Conservation (phyloP, 352 stramenopile species). For the Phytopythium oedochilum region DNA sequence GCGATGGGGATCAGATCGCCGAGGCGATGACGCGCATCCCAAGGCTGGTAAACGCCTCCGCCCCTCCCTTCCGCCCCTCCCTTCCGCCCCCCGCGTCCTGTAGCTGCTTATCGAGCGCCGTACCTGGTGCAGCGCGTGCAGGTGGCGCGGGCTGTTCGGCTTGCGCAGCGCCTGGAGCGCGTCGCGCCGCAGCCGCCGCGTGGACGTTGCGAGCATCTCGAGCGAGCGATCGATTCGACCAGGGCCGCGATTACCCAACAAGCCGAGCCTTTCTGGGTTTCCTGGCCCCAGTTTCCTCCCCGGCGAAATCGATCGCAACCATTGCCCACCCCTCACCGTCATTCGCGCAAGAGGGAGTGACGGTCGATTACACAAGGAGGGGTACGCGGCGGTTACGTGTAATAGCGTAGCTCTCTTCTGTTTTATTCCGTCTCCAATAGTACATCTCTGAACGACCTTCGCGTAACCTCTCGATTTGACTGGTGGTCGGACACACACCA, state of each 20-base stretch:
- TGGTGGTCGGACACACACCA: slow-evolving; percentile 21
- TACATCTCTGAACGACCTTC: slow-evolving; percentile 20
- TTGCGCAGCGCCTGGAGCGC: slow-evolving; percentile 46
- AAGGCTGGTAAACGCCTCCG: too few species aligned
- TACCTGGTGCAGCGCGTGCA: slow-evolving; percentile 77
- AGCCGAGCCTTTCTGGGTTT: not conserved
- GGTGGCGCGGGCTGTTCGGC: slow-evolving; percentile 41
- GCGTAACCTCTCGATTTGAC: slow-evolving; percentile 23
- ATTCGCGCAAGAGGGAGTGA: not conserved
- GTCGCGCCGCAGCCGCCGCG: slow-evolving; percentile 62
- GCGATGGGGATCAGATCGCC: too few species aligned
- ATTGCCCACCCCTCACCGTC: not conserved
- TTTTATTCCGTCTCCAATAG: not conserved
- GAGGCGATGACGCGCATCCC: too few species aligned
- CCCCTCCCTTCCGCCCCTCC: too few species aligned
- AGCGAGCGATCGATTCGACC: too few species aligned
- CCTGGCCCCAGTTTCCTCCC: not conserved
- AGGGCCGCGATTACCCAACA: not conserved
- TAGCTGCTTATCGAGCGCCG: too few species aligned
- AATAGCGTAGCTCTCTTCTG: too few species aligned
- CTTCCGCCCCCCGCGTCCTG: too few species aligned
- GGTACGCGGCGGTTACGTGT: too few species aligned
- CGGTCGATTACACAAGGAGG: not conserved
- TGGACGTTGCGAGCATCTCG: slow-evolving; percentile 41
- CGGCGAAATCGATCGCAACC: slow-evolving; percentile 3